These are phyloP conservation scores for Termitomyces sp. DNA, from an alignment of 768 basidiomycete genomes.

Conservation along the genomic window DNA sequence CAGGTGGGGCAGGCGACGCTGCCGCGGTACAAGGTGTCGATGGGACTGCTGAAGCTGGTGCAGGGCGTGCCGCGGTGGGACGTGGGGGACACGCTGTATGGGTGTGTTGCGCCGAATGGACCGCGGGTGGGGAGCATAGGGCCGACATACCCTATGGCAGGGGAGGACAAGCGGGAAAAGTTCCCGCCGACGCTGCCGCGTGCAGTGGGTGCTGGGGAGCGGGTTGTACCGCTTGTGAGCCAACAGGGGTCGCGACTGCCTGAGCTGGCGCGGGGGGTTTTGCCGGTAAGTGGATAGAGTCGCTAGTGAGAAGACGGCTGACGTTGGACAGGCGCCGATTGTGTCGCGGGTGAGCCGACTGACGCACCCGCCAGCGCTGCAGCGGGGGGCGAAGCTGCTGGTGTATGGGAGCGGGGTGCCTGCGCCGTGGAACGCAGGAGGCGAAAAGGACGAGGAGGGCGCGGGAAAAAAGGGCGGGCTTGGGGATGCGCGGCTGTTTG, in stretches of 20 bases:
- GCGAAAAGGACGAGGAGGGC: slow-evolving; percentile 18
- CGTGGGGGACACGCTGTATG: slow-evolving; percentile 59
- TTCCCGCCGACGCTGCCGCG: slow-evolving; percentile 44
- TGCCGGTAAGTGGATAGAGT: slow-evolving; percentile 48
- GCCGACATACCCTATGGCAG: slow-evolving; percentile 55
- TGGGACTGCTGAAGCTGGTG: slow-evolving; percentile 57
- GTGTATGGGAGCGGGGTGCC: slow-evolving; percentile 43
- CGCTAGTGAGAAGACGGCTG: not conserved
- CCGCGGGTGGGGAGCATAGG: slow-evolving; percentile 60
- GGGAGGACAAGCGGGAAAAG: slow-evolving; percentile 31
- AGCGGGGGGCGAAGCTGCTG: slow-evolving; percentile 42
- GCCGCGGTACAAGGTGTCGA: slow-evolving; percentile 68
- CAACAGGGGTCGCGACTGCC: slow-evolving; percentile 63
- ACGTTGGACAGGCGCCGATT: slow-evolving; percentile 39
- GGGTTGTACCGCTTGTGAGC: slow-evolving; percentile 58
- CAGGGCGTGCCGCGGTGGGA: slow-evolving; percentile 64
- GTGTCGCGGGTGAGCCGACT: slow-evolving; percentile 57
- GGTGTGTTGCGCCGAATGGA: slow-evolving; percentile 48
- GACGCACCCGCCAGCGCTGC: slow-evolving; percentile 58
- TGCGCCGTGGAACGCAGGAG: slow-evolving; percentile 46
- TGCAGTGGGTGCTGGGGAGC: slow-evolving; percentile 37
- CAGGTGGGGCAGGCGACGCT: slow-evolving; percentile 47
- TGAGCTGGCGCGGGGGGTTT: slow-evolving; percentile 56
- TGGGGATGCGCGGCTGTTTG: slow-evolving; percentile 47
- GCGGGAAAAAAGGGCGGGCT: slow-evolving; percentile 27